Conservation (phyloP, 495 filamentous ascomycete genomes). For the Talaromyces borbonicus region DNA sequence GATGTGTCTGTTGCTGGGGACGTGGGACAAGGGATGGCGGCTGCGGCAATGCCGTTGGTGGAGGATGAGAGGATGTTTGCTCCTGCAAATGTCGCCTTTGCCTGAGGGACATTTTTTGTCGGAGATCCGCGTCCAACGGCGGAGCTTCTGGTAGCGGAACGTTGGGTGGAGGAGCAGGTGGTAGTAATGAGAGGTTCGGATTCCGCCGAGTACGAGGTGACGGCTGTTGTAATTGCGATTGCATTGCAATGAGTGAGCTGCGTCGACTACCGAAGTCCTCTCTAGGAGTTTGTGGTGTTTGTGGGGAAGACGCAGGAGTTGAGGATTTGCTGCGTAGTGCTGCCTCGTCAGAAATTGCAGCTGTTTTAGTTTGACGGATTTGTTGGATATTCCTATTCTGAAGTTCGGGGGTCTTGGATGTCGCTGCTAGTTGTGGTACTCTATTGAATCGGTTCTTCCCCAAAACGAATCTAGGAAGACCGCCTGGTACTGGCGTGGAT, state of each 20-base stretch:
- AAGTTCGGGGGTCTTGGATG: not conserved
- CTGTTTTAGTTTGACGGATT: not conserved
- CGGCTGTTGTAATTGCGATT: slow-evolving; percentile 4
- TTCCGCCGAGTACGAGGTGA: slow-evolving; percentile 7
- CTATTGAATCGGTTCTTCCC: not conserved
- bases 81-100: not conserved
- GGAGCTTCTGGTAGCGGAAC: slow-evolving; percentile 4
- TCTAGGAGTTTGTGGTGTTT: not conserved
- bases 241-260: not conserved
- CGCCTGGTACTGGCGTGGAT: not conserved
- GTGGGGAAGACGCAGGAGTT: not conserved
- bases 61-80: slow-evolving; percentile 2
- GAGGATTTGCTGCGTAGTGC: not conserved
- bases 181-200: slow-evolving; percentile 1
- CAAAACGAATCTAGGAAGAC: not conserved
- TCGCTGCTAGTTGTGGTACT: not conserved
- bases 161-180: slow-evolving; percentile 7
- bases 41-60: not conserved
- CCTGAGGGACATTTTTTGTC: not conserved
- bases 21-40: not conserved
- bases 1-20: not conserved
- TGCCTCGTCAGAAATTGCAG: not conserved
- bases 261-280: slow-evolving; percentile 1
- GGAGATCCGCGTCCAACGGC: not conserved
- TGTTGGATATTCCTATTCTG: not conserved